phyloP scores from a whole-genome alignment of 371 early-diverging fungal genomes.

The Mortierella sp. region DNA sequence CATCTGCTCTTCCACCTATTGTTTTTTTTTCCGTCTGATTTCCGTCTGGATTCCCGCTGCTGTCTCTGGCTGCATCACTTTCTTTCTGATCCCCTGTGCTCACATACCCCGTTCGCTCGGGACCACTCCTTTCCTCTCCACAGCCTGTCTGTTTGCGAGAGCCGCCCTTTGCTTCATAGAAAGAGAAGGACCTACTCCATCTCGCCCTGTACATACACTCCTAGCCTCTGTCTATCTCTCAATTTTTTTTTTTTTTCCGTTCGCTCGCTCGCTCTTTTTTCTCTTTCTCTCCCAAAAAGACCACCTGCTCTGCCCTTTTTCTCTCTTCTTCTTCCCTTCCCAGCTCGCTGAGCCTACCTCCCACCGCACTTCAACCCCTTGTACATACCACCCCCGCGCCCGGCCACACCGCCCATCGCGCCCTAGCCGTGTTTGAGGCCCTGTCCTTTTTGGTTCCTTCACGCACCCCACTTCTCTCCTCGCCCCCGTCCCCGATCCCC shows the following conservation, averaged over 20 bases:
- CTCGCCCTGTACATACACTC: constrained; percentile 1
- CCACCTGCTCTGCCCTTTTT: constrained; percentile 1
- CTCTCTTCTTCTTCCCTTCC: constrained; percentile 1
- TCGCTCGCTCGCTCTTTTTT: not conserved
- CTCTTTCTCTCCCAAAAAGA: constrained; percentile 6
- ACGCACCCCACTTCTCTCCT: not conserved
- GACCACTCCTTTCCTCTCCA: constrained; percentile 2
- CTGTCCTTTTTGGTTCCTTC: not conserved
- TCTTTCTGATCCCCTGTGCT: constrained; percentile 31
- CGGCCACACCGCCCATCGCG: not conserved
- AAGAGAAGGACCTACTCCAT: not conserved
- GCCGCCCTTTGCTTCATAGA: not conserved
- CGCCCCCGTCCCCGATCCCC: not conserved
- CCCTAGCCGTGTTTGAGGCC: not conserved
- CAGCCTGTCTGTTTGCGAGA: not conserved
- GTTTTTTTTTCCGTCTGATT: too few relatives aligned
- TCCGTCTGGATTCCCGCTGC: constrained; percentile 45
- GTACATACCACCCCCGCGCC: too few relatives aligned
- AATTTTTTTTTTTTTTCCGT: not conserved
- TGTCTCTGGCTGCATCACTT: constrained; percentile 4
- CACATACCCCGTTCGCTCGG: not conserved
- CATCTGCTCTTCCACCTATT: constrained; percentile 29
- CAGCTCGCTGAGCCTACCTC: constrained; percentile 1
- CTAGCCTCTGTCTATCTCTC: too few relatives aligned
- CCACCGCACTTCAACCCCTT: too few relatives aligned